phyloP scores from a whole-genome alignment of 495 filamentous ascomycete species.

The Annulohypoxylon moriforme region DNA sequence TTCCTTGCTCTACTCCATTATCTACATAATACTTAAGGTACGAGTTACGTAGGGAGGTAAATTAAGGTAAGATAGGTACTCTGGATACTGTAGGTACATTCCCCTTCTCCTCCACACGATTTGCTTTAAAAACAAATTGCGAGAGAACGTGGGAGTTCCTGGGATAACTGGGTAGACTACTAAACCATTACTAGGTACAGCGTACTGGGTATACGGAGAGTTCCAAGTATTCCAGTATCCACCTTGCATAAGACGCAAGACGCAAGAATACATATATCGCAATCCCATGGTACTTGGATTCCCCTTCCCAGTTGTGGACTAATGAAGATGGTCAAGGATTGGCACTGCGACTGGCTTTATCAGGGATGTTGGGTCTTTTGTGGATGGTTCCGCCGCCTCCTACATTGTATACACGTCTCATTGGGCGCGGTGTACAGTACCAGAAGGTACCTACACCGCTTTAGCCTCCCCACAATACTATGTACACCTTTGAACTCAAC shows the following conservation, averaged over 20 bases:
- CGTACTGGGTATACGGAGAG: background rate
- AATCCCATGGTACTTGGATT: slow-evolving; percentile 42
- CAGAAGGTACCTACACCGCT: slow-evolving; percentile 38
- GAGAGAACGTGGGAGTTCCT: slow-evolving; percentile 7
- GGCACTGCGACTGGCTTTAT: slow-evolving; percentile 42
- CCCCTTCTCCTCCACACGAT: slow-evolving; percentile 6
- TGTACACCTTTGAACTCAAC: slow-evolving; percentile 19
- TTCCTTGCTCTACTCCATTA: slow-evolving; percentile 15
- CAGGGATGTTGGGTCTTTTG: slow-evolving; percentile 44
- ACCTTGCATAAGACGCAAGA: slow-evolving; percentile 37
- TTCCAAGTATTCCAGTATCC: slow-evolving; percentile 28
- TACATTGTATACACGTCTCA: slow-evolving; percentile 4
- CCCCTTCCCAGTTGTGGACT: slow-evolving; percentile 29
- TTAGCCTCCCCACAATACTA: slow-evolving; percentile 38
- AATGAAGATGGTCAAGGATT: slow-evolving; percentile 44
- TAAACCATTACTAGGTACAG: background rate
- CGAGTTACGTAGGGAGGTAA: slow-evolving; percentile 7
- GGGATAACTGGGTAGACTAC: background rate
- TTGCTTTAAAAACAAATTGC: slow-evolving; percentile 25
- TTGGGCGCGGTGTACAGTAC: slow-evolving; percentile 25
- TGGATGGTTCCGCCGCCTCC: slow-evolving; percentile 41
- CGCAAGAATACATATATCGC: slow-evolving; percentile 20
- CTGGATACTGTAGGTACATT: no score
- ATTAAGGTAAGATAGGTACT: background rate
- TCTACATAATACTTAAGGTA: background rate